Evolutionary conservation across 2,329 filamentous ascomycete species (phyloP).

Genomic region (Aureobasidium pullulans): DNA sequence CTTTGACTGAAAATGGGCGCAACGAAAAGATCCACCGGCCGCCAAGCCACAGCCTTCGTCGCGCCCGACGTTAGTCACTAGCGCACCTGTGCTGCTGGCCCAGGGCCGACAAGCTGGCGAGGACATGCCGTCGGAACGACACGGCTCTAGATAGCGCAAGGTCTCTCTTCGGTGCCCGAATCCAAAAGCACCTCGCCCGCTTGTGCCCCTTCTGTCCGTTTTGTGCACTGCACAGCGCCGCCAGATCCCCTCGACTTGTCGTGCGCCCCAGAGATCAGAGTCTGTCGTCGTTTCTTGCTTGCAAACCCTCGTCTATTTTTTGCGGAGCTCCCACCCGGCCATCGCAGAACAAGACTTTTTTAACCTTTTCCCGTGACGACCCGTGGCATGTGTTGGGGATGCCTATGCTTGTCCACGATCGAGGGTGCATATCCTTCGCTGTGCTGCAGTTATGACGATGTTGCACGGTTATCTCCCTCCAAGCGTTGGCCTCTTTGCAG

Average conservation of each 20-base stretch:
- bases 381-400: conserved; percentile 13
- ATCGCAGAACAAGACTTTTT: conserved; percentile 4
- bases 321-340: conserved; percentile 4
- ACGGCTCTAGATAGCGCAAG: conserved; percentile 11
- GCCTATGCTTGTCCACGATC: background rate
- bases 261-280: background rate
- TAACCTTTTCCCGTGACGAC: conserved; percentile 4
- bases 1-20: conserved; percentile 12
- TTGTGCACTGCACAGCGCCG: background rate
- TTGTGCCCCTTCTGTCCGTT: conserved; percentile 6
- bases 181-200: conserved; percentile 5
- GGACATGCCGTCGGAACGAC: conserved; percentile 12
- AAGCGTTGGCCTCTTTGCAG: conserved; percentile 8
- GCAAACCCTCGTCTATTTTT: background rate
- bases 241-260: background rate
- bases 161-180: conserved; percentile 7
- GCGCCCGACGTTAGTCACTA: conserved; percentile 13
- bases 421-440: background rate
- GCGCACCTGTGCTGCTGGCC: conserved; percentile 12
- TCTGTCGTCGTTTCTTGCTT: background rate
- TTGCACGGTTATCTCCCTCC: background rate
- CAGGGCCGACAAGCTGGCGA: conserved; percentile 11
- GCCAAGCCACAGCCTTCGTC: conserved; percentile 13
- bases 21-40: conserved; percentile 12
- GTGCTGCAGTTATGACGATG: conserved; percentile 8